Conservation (phyloP, 2,329 filamentous ascomycete species). For the Leptographium radiaticola region DNA sequence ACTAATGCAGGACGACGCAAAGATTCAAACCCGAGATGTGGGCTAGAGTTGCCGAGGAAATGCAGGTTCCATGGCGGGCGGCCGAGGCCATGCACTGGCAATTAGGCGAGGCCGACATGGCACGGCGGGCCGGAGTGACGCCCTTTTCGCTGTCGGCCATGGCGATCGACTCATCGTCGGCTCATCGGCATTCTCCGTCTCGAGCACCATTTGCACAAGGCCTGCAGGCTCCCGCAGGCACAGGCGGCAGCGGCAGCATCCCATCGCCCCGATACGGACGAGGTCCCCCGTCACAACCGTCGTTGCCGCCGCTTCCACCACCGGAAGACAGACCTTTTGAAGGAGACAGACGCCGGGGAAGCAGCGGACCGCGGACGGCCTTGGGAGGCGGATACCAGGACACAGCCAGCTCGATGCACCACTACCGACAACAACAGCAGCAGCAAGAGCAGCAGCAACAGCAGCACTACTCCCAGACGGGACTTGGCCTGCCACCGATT, state of each 20-base stretch:
- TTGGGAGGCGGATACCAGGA: background rate
- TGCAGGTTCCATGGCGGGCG: constrained; percentile 88
- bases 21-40: constrained; percentile 99
- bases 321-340: background rate
- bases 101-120: constrained; percentile 87
- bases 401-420: background rate
- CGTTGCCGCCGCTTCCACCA: constrained; percentile 7
- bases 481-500: constrained; percentile 39
- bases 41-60: constrained; percentile 88
- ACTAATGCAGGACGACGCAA: constrained; percentile 17
- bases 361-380: background rate
- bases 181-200: constrained; percentile 23
- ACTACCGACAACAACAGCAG: constrained; percentile 13
- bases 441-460: constrained; percentile 11
- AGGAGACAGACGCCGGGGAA: background rate
- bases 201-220: constrained; percentile 13
- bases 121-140: constrained; percentile 74
- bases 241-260: constrained; percentile 22
- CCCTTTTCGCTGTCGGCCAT: constrained; percentile 62
- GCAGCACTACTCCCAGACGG: constrained; percentile 14
- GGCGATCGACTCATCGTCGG: constrained; percentile 21
- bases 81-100: constrained; percentile 99
- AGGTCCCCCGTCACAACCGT: constrained; percentile 9
- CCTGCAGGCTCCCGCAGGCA: constrained; percentile 6
- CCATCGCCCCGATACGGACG: constrained; percentile 30